A percentile compares a stretch with the other conserved stretches of the same genome.
Conservation (phyloP, 192 early-diverging fungal species). For the Entrophospora sp. region DNA sequence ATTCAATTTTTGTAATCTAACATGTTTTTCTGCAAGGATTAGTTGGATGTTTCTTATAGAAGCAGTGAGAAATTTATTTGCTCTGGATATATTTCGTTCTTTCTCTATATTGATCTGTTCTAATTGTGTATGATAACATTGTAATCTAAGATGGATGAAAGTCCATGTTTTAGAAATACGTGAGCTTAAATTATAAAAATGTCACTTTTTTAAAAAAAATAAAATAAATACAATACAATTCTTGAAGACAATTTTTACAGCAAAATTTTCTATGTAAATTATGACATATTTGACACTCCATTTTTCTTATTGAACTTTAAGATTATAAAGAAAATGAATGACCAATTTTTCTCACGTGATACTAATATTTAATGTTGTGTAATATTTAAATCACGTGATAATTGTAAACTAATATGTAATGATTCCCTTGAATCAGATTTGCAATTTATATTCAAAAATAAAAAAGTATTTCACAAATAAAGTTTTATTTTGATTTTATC, state of each 20-base stretch:
- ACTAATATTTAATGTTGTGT: too few species aligned
- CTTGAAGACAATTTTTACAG: slow-evolving; percentile 14
- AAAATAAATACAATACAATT: not conserved
- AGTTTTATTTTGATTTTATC: too few species aligned
- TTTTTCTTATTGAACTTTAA: too few species aligned
- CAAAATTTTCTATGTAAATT: slow-evolving; percentile 12
- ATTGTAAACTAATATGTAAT: too few species aligned
- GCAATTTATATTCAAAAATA: too few species aligned
- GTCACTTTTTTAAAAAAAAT: not conserved
- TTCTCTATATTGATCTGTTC: slow-evolving; percentile 10
- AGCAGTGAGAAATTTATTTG: slow-evolving; percentile 2
- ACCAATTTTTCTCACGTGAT: too few species aligned
- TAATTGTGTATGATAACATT: not conserved
- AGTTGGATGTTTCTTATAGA: not conserved
- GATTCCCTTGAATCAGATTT: too few species aligned
- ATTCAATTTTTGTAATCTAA: slow-evolving; percentile 7
- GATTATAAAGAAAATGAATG: too few species aligned
- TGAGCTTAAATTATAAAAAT: not conserved
- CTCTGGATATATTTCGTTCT: not conserved
- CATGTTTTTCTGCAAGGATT: slow-evolving; percentile 13
- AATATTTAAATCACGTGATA: too few species aligned
- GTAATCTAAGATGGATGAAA: not conserved
- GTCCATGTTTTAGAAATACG: not conserved
- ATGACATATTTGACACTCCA: slow-evolving; percentile 21
- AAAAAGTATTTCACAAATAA: too few species aligned